Evolutionary conservation across 805 yeast species (phyloP).

Genomic region (Kazachstania taianensis): DNA sequence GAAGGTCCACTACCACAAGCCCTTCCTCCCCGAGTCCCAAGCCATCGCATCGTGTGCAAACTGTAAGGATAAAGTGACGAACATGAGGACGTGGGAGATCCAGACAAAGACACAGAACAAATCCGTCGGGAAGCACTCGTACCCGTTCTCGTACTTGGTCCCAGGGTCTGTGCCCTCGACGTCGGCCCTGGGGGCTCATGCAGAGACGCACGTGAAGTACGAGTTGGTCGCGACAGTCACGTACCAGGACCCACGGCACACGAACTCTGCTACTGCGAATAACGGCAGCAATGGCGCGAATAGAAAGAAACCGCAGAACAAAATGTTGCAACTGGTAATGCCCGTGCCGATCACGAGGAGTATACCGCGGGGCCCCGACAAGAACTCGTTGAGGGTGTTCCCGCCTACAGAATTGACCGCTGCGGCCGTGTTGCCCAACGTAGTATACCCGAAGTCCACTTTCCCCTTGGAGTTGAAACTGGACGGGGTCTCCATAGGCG

Average conservation of each 20-base stretch:
- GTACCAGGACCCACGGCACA: conserved; percentile 30
- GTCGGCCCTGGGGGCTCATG: conserved; percentile 43
- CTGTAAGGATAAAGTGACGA: conserved; percentile 46
- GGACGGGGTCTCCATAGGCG: conserved; percentile 55
- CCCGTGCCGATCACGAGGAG: conserved; percentile 73
- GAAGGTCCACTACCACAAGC: conserved; percentile 52
- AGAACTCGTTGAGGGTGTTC: conserved; percentile 79
- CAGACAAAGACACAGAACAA: conserved; percentile 49
- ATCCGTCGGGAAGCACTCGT: conserved; percentile 63
- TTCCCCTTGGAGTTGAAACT: conserved; percentile 76
- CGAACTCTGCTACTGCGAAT: background rate
- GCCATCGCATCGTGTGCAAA: conserved; percentile 43
- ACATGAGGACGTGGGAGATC: conserved; percentile 83
- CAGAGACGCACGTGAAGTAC: conserved; percentile 51
- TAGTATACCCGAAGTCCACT: conserved; percentile 75
- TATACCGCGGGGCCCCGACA: conserved; percentile 69
- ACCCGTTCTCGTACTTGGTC: conserved; percentile 81
- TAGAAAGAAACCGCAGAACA: conserved; percentile 8
- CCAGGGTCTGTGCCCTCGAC: conserved; percentile 88
- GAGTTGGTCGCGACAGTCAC: conserved; percentile 56
- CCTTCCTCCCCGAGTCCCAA: conserved; percentile 47
- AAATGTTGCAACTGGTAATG: conserved; percentile 37
- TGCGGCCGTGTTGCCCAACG: conserved; percentile 78
- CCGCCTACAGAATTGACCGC: conserved; percentile 93
- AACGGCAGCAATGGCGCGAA: background rate